phyloP scores from a whole-genome alignment of 2,329 filamentous ascomycete species.

The Periconia sp. region DNA sequence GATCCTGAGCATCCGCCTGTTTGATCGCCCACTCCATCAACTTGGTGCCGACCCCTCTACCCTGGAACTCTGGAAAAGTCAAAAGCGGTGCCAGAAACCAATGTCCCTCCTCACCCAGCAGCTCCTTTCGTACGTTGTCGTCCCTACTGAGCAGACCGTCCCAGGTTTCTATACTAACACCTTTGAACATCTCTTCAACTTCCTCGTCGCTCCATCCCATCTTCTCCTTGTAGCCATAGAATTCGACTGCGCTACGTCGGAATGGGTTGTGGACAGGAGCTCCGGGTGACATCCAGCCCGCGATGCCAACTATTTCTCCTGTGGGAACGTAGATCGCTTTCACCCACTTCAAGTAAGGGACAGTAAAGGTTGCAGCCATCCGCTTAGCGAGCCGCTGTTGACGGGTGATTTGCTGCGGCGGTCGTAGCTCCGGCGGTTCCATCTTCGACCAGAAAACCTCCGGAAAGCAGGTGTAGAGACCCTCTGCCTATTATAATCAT shows the following conservation, averaged over 20 bases:
- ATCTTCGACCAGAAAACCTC: constrained; percentile 24
- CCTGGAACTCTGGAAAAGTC: constrained; percentile 37
- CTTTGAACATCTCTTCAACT: constrained; percentile 31
- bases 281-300: constrained; percentile 32
- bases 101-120: constrained; percentile 29
- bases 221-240: constrained; percentile 27
- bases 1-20: constrained; percentile 32
- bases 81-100: constrained; percentile 41
- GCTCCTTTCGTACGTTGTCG: constrained; percentile 22
- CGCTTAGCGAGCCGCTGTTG: constrained; percentile 26
- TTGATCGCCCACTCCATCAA: constrained; percentile 38
- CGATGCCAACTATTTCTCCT: constrained; percentile 28
- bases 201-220: constrained; percentile 31
- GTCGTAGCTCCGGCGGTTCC: constrained; percentile 27
- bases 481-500: constrained; percentile 27
- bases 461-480: constrained; percentile 33
- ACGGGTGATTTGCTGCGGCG: constrained; percentile 16
- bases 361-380: constrained; percentile 21
- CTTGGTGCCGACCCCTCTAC: constrained; percentile 31
- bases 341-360: constrained; percentile 26
- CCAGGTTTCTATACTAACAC: constrained; percentile 25
- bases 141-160: constrained; percentile 18
- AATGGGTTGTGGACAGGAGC: constrained; percentile 27
- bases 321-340: constrained; percentile 33
- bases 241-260: constrained; percentile 20